phyloP scores from a whole-genome alignment of 208 protist species.

The Hexamita inflata region DNA sequence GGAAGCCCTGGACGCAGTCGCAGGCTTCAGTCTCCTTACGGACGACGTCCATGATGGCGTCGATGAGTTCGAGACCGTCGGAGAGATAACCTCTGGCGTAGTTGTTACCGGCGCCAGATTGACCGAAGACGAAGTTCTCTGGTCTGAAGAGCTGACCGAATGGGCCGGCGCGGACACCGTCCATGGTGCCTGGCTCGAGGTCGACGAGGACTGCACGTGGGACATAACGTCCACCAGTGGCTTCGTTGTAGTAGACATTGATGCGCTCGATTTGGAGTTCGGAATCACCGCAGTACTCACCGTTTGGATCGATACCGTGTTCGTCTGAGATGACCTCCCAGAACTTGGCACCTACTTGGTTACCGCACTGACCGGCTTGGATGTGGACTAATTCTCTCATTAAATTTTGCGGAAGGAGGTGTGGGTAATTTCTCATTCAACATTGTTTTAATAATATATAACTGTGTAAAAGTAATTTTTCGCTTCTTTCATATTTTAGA shows the following conservation, averaged over 20 bases:
- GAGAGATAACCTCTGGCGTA: conserved; percentile 78
- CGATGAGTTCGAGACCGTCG: conserved; percentile 64
- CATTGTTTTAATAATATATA: no score
- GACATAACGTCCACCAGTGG: conserved; percentile 96
- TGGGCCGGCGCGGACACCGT: conserved; percentile 63
- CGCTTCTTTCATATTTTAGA: no score
- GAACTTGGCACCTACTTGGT: conserved; percentile 83
- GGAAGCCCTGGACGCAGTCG: conserved; percentile 91
- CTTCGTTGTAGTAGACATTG: conserved; percentile 99
- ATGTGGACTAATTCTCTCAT: conserved; percentile 95
- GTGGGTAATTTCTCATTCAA: no score
- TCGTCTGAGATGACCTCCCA: conserved; percentile 93
- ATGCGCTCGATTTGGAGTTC: conserved; percentile 95
- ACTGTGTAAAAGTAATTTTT: no score
- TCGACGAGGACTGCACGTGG: conserved; percentile 94
- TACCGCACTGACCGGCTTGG: conserved; percentile 76
- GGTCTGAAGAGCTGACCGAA: conserved; percentile 84
- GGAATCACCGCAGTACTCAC: no score
- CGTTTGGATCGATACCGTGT: conserved; percentile 77
- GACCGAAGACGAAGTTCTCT: conserved; percentile 91
- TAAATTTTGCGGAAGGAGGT: no score
- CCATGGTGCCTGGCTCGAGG: conserved; percentile 89
- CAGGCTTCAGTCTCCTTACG: conserved; percentile 93
- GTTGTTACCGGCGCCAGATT: conserved; percentile 94
- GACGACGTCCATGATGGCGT: conserved; percentile 94